phyloP scores from a whole-genome alignment of 768 basidiomycete species.

The Xerocomus potaroensis region DNA sequence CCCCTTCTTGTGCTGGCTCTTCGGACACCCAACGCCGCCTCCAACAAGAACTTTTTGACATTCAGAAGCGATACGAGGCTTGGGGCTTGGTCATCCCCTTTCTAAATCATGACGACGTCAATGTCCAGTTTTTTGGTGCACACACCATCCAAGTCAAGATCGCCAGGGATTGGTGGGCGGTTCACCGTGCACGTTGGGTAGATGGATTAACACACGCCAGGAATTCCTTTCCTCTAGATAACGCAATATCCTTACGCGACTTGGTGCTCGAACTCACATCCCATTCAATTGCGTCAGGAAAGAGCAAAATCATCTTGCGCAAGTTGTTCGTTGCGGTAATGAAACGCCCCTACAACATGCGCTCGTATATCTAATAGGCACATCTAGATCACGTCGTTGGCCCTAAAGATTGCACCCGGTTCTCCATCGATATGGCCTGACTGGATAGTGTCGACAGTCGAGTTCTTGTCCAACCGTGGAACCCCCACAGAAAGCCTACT shows the following conservation, averaged over 20 bases:
- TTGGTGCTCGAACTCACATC: conserved; percentile 68
- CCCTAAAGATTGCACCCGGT: conserved; percentile 62
- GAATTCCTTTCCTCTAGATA: conserved; percentile 68
- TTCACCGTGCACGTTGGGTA: not conserved
- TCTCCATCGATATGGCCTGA: conserved; percentile 63
- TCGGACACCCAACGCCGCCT: conserved; percentile 58
- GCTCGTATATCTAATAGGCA: conserved; percentile 5
- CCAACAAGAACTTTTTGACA: conserved; percentile 71
- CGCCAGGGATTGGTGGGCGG: conserved; percentile 78
- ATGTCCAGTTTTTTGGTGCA: conserved; percentile 93
- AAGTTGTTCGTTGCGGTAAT: conserved; percentile 84
- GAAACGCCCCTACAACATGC: not conserved
- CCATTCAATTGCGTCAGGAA: conserved; percentile 54
- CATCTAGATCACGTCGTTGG: conserved; percentile 59
- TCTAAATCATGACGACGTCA: conserved; percentile 64
- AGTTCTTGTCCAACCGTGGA: conserved; percentile 56
- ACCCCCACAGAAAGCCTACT: conserved; percentile 57
- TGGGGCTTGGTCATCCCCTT: conserved; percentile 84
- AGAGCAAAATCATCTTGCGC: conserved; percentile 68
- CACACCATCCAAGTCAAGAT: conserved; percentile 95
- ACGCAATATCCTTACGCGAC: conserved; percentile 55
- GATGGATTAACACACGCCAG: conserved; percentile 35
- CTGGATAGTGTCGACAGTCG: conserved; percentile 68
- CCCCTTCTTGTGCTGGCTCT: conserved; percentile 45
- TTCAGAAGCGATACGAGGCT: conserved; percentile 72